Conservation (phyloP, 2,329 filamentous ascomycete species). For the Huntiella omanensis region DNA sequence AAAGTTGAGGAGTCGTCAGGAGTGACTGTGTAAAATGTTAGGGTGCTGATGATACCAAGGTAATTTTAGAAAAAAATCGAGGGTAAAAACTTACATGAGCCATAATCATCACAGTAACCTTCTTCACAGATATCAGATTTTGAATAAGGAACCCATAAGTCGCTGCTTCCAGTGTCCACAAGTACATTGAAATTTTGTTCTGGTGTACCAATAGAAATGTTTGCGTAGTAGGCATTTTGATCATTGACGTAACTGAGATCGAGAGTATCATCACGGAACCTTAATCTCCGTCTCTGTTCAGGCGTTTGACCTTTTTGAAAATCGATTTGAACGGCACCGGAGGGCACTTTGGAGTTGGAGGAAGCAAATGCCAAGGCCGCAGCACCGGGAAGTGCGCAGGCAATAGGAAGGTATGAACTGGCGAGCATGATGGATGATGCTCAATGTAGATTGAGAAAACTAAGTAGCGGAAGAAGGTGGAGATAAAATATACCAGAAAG, state of each 20-base stretch:
- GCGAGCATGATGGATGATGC: too few species aligned
- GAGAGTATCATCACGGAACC: neutral
- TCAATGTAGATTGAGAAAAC: too few species aligned
- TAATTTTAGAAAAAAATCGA: neutral
- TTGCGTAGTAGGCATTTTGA: conserved; percentile 31
- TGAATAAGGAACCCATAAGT: conserved; percentile 38
- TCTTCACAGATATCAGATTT: conserved; percentile 22
- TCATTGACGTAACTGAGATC: conserved; percentile 2
- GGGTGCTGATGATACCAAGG: conserved; percentile 11
- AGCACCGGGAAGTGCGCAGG: neutral
- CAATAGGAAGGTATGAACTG: neutral
- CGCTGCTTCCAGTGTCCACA: conserved; percentile 46
- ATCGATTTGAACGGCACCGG: conserved; percentile 4
- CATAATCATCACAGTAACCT: conserved; percentile 12
- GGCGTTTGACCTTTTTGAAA: neutral
- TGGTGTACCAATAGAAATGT: conserved; percentile 37
- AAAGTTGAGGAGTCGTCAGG: conserved; percentile 27
- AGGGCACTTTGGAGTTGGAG: neutral
- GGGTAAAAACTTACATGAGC: conserved; percentile 19
- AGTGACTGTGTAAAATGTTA: conserved; percentile 23
- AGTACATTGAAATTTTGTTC: conserved; percentile 36
- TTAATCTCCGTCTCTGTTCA: neutral
- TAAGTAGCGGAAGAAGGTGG: too few species aligned
- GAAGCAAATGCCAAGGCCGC: neutral
- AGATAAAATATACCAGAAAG: too few species aligned